Base-by-base conservation (phyloP, 2,329 filamentous ascomycete species). In the Aspergillus pseudoglaucus region DNA sequence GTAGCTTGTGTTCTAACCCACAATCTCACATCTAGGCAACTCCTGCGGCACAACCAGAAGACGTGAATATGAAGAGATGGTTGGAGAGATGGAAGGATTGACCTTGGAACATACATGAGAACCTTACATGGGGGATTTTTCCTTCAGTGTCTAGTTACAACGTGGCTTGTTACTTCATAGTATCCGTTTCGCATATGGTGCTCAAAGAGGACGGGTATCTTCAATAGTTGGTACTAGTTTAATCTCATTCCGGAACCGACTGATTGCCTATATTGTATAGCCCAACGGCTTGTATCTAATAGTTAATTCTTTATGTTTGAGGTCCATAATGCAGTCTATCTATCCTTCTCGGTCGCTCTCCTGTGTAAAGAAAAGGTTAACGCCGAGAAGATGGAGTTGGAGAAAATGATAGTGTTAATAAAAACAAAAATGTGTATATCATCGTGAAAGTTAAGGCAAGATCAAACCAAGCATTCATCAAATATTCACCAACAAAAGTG, bases 41-140 rank as follows among this genome's bases (percentile, higher is more conserved):
- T n/a, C 67, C 80, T 12, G 76, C 76, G 42, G 64, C 73, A 35
- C 66, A 69, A 52, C 76, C 75, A 70, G 72, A 45, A 66, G 76
- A 80, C 44, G 53, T 54, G 47, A 53, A 59, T 48, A 80, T 81
- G 77, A 72, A 75, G 43, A 77, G 75, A 55, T 82, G 76, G 61
- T 61, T 83, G 51, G 75, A 75, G 42, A 69, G 79, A 53, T 83
- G 80, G 79, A 78, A 77, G 63, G 79, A 83, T 64, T 83, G 64
- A 56, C 22, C 20, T 42, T 25, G 9, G 33, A 37, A 15, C 7
- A 4, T 37, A 15, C 17, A n/a, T 37, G 17, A 6, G 3, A 18
- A n/a, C n/a, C 33, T n/a, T 3, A 15, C n/a, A 37, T 30, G 23
- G 15, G 12, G 23, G 2, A 12, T 32, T 32, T 12, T 25, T 22